phyloP scores from a whole-genome alignment of 2,329 filamentous ascomycete species.

The Chaetoscypha palmicola region DNA sequence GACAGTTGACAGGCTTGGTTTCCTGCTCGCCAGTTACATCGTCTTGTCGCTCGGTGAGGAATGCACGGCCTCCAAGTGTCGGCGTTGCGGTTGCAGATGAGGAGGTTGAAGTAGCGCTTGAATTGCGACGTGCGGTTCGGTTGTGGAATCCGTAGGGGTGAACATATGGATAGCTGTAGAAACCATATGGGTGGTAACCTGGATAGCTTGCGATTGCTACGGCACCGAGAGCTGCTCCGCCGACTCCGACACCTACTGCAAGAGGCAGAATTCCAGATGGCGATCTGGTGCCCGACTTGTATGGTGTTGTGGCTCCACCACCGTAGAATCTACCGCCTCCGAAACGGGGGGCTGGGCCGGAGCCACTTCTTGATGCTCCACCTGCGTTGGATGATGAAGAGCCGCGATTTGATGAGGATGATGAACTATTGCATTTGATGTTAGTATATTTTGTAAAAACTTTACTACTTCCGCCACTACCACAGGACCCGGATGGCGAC shows the following conservation, averaged over 20 bases:
- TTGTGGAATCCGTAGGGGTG: constrained; percentile 51
- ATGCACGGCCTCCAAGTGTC: constrained; percentile 36
- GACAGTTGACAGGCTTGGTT: constrained; percentile 53
- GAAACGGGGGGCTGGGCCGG: constrained; percentile 49
- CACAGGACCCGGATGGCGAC: not conserved
- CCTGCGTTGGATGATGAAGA: constrained; percentile 33
- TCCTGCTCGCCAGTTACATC: constrained; percentile 40
- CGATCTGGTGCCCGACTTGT: constrained; percentile 44
- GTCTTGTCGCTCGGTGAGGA: constrained; percentile 14
- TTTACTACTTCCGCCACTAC: not conserved
- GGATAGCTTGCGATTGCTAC: constrained; percentile 27
- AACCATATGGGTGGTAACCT: constrained; percentile 56
- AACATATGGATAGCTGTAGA: constrained; percentile 52
- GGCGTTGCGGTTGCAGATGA: constrained; percentile 32
- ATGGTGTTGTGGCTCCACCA: constrained; percentile 57
- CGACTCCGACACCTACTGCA: constrained; percentile 37
- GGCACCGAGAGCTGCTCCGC: constrained; percentile 43
- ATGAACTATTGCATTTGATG: constrained; percentile 5
- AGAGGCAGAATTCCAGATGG: constrained; percentile 45
- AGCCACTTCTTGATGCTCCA: constrained; percentile 49
- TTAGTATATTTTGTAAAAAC: not conserved
- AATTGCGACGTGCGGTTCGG: constrained; percentile 27
- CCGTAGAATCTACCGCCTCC: constrained; percentile 60
- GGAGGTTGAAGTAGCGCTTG: constrained; percentile 31
- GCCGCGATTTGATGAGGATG: constrained; percentile 23